A percentile compares a stretch with the other conserved stretches of the same genome.
These are phyloP conservation scores for Naganishia albida DNA, from an alignment of 1,284 basidiomycete genomes.

Conservation along the genomic window DNA sequence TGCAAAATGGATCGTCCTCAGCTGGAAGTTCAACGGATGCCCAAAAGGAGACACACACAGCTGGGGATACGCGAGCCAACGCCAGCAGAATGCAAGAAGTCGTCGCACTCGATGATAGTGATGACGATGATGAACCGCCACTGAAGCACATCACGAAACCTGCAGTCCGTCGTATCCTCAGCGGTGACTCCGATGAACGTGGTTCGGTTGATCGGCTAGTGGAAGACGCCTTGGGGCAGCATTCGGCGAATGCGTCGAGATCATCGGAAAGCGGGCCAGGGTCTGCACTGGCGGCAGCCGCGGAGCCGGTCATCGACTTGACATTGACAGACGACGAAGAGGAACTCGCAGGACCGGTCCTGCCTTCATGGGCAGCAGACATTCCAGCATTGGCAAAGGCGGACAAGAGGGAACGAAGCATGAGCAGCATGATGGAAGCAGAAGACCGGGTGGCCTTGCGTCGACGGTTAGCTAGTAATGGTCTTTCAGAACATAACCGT, in stretches of 20 bases:
- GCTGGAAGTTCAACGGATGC: background rate
- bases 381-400: constrained; percentile 19
- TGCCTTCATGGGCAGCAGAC: constrained; percentile 22
- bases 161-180: background rate
- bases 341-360: background rate
- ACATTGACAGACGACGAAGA: constrained; percentile 24
- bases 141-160: background rate
- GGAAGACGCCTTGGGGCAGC: background rate
- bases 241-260: background rate
- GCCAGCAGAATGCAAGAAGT: constrained; percentile 11
- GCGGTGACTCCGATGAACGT: background rate
- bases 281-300: background rate
- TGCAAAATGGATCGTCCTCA: background rate
- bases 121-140: constrained; percentile 17
- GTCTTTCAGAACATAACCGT: constrained; percentile 1
- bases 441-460: constrained; percentile 13
- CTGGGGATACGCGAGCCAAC: background rate
- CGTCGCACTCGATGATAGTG: constrained; percentile 17
- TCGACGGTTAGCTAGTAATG: constrained; percentile 2
- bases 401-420: constrained; percentile 27
- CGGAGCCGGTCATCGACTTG: constrained; percentile 24
- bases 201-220: constrained; percentile 16
- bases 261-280: background rate
- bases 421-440: constrained; percentile 23
- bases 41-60: background rate